phyloP scores from a whole-genome alignment of 768 basidiomycete genomes.

The Mrakia blollopis region DNA sequence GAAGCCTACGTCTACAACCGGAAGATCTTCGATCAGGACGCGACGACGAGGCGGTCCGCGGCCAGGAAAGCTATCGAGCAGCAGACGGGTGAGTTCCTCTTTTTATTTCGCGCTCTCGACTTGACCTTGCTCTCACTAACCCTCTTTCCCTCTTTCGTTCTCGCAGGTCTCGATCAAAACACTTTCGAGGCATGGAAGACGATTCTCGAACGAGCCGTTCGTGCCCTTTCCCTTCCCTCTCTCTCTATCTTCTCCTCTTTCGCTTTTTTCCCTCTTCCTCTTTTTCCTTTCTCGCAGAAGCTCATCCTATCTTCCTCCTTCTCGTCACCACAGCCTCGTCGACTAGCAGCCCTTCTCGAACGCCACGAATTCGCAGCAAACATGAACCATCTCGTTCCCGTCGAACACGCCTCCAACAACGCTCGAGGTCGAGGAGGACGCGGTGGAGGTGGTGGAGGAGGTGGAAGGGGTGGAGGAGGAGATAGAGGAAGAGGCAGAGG shows the following conservation, averaged over 20 bases:
- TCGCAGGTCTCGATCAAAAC: slow-evolving; percentile 69
- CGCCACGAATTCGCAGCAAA: slow-evolving; percentile 77
- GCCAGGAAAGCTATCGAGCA: slow-evolving; percentile 60
- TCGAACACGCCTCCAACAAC: slow-evolving; percentile 41
- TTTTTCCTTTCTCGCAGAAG: too few species aligned
- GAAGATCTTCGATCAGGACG: slow-evolving; percentile 70
- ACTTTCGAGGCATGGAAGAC: slow-evolving; percentile 90
- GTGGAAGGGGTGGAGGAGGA: slow-evolving; percentile 36
- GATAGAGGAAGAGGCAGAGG: slow-evolving; percentile 51
- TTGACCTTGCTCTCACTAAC: not conserved
- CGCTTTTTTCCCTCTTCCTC: not conserved
- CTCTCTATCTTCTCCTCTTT: not conserved
- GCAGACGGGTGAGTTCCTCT: slow-evolving; percentile 55
- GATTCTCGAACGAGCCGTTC: slow-evolving; percentile 82
- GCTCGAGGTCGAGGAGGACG: slow-evolving; percentile 46
- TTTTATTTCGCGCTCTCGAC: not conserved
- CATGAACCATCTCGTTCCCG: slow-evolving; percentile 37
- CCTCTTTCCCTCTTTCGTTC: too few species aligned
- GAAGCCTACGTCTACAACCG: slow-evolving; percentile 70
- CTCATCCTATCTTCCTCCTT: slow-evolving; percentile 11
- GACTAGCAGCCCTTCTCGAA: slow-evolving; percentile 58
- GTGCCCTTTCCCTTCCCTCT: slow-evolving; percentile 39
- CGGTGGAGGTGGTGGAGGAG: slow-evolving; percentile 39
- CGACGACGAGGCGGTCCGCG: slow-evolving; percentile 64
- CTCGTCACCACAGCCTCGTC: not conserved